phyloP scores from a whole-genome alignment of 1,139 yeast species.

The Ogataea hybrid region DNA sequence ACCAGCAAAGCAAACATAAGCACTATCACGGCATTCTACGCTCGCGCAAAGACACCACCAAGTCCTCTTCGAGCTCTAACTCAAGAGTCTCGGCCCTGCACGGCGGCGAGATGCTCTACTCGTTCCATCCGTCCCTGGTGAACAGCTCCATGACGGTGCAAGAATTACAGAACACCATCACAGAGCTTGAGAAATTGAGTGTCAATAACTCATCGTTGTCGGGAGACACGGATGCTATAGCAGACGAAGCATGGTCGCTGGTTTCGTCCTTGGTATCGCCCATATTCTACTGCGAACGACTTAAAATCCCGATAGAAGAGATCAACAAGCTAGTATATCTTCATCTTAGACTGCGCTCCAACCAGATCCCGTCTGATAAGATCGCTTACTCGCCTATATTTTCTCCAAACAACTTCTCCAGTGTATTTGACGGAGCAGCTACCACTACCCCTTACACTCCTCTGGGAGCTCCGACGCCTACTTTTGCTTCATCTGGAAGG shows the following conservation, averaged over 20 bases:
- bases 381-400: no score
- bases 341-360: conserved; percentile 43
- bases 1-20: no score
- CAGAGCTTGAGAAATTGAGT: conserved; percentile 29
- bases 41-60: conserved; percentile 29
- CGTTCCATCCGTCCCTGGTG: conserved; percentile 25
- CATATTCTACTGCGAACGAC: conserved; percentile 46
- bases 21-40: conserved; percentile 29
- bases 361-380: no score
- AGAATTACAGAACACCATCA: conserved; percentile 26
- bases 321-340: conserved; percentile 47
- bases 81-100: conserved; percentile 22
- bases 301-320: conserved; percentile 56
- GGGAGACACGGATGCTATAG: conserved; percentile 46
- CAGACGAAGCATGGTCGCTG: conserved; percentile 49
- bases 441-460: no score
- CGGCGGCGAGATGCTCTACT: conserved; percentile 25
- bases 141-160: conserved; percentile 22
- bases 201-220: conserved; percentile 20
- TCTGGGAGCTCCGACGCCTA: no score
- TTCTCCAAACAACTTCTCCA: no score
- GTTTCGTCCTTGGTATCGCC: conserved; percentile 44
- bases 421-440: no score
- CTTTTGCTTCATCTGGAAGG: no score
- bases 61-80: conserved; percentile 31